Percentiles rank a stretch among this genome's conserved stretches.
phyloP scores from a whole-genome alignment of 805 yeast genomes.

The Ogataea ramenticola region DNA sequence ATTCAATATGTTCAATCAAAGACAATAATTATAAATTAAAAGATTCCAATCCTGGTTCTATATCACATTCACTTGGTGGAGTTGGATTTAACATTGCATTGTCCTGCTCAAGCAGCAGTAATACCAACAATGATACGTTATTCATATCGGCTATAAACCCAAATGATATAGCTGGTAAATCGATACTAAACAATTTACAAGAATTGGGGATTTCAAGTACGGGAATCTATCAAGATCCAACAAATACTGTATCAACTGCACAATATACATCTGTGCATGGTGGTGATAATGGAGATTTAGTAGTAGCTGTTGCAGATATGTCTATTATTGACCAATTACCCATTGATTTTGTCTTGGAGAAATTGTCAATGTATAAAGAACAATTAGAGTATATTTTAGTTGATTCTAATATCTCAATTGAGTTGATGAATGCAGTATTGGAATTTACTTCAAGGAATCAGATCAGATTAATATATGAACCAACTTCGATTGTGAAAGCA shows the following conservation, averaged over 20 bases:
- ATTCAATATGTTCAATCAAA: constrained; percentile 48
- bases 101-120: constrained; percentile 37
- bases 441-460: constrained; percentile 11
- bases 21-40: constrained; percentile 21
- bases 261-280: constrained; percentile 70
- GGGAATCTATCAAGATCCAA: constrained; percentile 30
- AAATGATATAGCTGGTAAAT: constrained; percentile 44
- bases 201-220: constrained; percentile 23
- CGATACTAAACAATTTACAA: constrained; percentile 17
- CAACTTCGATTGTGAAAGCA: constrained; percentile 69
- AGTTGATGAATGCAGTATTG: constrained; percentile 32
- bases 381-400: constrained; percentile 36
- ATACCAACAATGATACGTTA: constrained; percentile 23
- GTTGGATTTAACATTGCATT: constrained; percentile 74
- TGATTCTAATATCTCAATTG: constrained; percentile 60
- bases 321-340: constrained; percentile 49
- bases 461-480: constrained; percentile 52
- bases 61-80: constrained; percentile 63
- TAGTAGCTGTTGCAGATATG: constrained; percentile 85
- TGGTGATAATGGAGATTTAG: constrained; percentile 45
- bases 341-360: constrained; percentile 30
- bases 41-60: constrained; percentile 72
- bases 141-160: constrained; percentile 53
- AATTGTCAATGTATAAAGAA: constrained; percentile 38
- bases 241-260: constrained; percentile 39